Evolutionary conservation across 2,329 filamentous ascomycete species (phyloP).

Genomic region (Juglanconis sp.): DNA sequence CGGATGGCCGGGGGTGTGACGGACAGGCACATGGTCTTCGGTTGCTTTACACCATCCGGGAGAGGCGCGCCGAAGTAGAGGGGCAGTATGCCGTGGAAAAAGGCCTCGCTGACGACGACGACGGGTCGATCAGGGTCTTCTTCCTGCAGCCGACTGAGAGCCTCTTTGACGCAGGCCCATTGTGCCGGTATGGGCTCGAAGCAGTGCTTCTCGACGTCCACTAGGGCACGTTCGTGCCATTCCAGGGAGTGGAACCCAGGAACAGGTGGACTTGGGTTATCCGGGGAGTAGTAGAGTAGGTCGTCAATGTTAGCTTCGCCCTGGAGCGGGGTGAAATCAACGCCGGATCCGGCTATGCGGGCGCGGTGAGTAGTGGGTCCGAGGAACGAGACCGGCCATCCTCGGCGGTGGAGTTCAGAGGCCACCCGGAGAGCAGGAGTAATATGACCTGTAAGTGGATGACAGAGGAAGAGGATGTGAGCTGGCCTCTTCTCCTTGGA

Average conservation of each 20-base stretch:
- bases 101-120: conserved; percentile 32
- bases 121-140: conserved; percentile 22
- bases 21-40: conserved; percentile 31
- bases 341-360: conserved; percentile 32
- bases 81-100: conserved; percentile 35
- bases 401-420: conserved; percentile 26
- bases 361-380: conserved; percentile 32
- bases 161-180: conserved; percentile 30
- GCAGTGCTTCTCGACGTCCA: conserved; percentile 30
- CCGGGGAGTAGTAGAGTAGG: conserved; percentile 26
- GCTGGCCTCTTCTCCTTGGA: neutral
- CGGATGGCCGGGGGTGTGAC: conserved; percentile 36
- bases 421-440: conserved; percentile 34
- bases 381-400: conserved; percentile 33
- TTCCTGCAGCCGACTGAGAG: conserved; percentile 23
- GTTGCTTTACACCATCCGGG: conserved; percentile 19
- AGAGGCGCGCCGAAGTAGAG: conserved; percentile 29
- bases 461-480: conserved; percentile 31
- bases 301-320: conserved; percentile 34
- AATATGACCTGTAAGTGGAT: conserved; percentile 36
- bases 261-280: conserved; percentile 21
- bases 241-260: conserved; percentile 22
- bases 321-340: conserved; percentile 31
- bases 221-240: conserved; percentile 29
- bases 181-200: conserved; percentile 31